Conservation (phyloP, 2,329 filamentous ascomycete genomes). For the Exophiala dermatitidis region DNA sequence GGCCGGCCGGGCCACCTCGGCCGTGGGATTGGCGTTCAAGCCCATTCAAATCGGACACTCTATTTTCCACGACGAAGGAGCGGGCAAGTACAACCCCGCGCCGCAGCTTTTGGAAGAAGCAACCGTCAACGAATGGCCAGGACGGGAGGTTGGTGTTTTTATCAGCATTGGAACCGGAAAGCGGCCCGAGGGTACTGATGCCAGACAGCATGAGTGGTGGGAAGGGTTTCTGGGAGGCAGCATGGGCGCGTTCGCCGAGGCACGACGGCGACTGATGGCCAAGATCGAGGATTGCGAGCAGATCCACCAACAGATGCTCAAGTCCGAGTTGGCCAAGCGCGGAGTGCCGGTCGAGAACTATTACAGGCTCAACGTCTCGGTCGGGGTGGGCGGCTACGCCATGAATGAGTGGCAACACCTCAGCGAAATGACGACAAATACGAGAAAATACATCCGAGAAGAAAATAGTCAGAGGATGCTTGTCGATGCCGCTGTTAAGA, state of each 20-base stretch:
- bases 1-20: slow-evolving; percentile 86
- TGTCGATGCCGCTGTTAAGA: slow-evolving; percentile 65
- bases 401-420: slow-evolving; percentile 98
- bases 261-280: slow-evolving; percentile 69
- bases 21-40: slow-evolving; percentile 90
- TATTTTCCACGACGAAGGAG: slow-evolving; percentile 86
- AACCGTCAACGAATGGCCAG: slow-evolving; percentile 91
- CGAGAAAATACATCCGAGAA: slow-evolving; percentile 70
- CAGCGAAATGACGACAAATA: slow-evolving; percentile 91
- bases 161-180: slow-evolving; percentile 92
- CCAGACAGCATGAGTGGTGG: slow-evolving; percentile 72
- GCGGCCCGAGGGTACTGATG: slow-evolving; percentile 63
- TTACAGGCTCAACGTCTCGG: slow-evolving; percentile 91
- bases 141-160: slow-evolving; percentile 84
- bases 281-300: slow-evolving; percentile 95
- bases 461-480: slow-evolving; percentile 70
- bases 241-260: slow-evolving; percentile 85
- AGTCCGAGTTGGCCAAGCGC: slow-evolving; percentile 66
- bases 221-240: slow-evolving; percentile 67
- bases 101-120: slow-evolving; percentile 84
- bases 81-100: slow-evolving; percentile 84
- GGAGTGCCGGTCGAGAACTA: slow-evolving; percentile 85
- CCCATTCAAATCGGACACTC: slow-evolving; percentile 90
- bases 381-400: slow-evolving; percentile 86
- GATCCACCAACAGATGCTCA: slow-evolving; percentile 79